These are phyloP conservation scores for Fallopia convolvulus DNA, from an alignment of 148 eudicot species.

Conservation along the genomic window DNA sequence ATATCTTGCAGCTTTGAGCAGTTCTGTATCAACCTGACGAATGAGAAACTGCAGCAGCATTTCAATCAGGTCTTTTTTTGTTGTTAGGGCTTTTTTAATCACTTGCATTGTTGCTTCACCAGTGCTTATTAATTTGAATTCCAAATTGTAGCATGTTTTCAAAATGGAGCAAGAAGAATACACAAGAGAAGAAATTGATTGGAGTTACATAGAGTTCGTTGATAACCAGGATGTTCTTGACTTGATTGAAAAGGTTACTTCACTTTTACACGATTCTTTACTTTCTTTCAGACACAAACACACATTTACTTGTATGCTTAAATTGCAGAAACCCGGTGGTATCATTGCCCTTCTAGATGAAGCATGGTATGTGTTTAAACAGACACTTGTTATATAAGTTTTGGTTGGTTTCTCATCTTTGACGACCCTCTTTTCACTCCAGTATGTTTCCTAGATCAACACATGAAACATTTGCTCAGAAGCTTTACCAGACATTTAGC, in stretches of 20 bases:
- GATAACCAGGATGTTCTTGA: slow-evolving; percentile 97
- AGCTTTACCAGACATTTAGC: slow-evolving; percentile 86
- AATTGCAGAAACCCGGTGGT: slow-evolving; percentile 90
- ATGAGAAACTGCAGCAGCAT: slow-evolving; percentile 98
- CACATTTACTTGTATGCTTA: slow-evolving; percentile 7
- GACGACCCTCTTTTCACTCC: background rate
- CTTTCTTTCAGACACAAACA: too few species aligned
- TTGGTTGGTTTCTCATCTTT: background rate
- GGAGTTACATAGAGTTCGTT: slow-evolving; percentile 94
- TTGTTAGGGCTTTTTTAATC: background rate
- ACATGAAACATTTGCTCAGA: slow-evolving; percentile 68
- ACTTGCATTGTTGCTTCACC: slow-evolving; percentile 2
- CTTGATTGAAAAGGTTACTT: slow-evolving; percentile 84
- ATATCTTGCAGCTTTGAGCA: slow-evolving; percentile 88
- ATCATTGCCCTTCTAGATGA: slow-evolving; percentile 93
- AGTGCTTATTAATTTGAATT: background rate
- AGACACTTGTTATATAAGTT: slow-evolving; percentile 1
- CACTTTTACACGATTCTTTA: background rate
- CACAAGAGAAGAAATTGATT: slow-evolving; percentile 94
- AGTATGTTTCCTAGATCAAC: slow-evolving; percentile 13
- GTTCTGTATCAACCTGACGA: slow-evolving; percentile 93
- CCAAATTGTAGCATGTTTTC: slow-evolving; percentile 76
- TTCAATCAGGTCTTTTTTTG: slow-evolving; percentile 73
- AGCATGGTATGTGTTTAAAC: slow-evolving; percentile 73
- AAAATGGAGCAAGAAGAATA: slow-evolving; percentile 99